Conservation (phyloP, 805 yeast species). For the Sugiyamaella boreocaroliniensis region DNA sequence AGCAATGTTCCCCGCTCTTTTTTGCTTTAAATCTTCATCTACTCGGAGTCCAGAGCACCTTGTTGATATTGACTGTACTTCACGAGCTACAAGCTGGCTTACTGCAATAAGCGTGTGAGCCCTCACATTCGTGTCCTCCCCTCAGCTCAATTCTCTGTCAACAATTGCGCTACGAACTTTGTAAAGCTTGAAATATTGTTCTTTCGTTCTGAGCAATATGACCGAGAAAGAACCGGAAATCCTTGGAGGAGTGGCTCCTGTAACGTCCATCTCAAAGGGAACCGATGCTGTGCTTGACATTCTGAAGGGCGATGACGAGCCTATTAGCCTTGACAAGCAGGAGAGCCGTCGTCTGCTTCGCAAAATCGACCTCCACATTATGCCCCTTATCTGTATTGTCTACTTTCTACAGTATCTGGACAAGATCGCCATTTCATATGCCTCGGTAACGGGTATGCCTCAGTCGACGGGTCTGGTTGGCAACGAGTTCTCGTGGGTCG, state of each 20-base stretch:
- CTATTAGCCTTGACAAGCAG: slow-evolving; percentile 4
- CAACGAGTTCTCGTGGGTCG: slow-evolving; percentile 37
- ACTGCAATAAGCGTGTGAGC: too few relatives aligned
- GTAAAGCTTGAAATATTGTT: too few relatives aligned
- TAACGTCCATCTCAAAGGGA: background rate
- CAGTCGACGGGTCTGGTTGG: slow-evolving; percentile 29
- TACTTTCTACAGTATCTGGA: slow-evolving; percentile 31
- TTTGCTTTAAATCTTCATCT: too few relatives aligned
- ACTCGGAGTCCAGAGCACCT: too few relatives aligned
- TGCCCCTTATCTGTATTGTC: slow-evolving; percentile 14
- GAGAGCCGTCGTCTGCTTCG: slow-evolving; percentile 23
- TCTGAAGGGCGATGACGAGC: background rate
- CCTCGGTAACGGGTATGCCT: slow-evolving; percentile 44
- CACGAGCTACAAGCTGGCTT: too few relatives aligned
- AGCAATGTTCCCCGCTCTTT: too few relatives aligned
- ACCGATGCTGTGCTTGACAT: background rate
- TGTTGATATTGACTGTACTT: too few relatives aligned
- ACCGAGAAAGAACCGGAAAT: background rate
- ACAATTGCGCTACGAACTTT: too few relatives aligned
- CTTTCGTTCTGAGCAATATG: too few relatives aligned
- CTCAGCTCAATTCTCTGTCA: too few relatives aligned
- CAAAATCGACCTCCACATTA: slow-evolving; percentile 18
- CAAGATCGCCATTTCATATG: slow-evolving; percentile 44
- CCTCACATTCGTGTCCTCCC: too few relatives aligned
- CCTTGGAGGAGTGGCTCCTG: background rate